Base-by-base conservation (phyloP, 1,284 basidiomycete species). In the Ceratorhiza oryzae-sativae region DNA sequence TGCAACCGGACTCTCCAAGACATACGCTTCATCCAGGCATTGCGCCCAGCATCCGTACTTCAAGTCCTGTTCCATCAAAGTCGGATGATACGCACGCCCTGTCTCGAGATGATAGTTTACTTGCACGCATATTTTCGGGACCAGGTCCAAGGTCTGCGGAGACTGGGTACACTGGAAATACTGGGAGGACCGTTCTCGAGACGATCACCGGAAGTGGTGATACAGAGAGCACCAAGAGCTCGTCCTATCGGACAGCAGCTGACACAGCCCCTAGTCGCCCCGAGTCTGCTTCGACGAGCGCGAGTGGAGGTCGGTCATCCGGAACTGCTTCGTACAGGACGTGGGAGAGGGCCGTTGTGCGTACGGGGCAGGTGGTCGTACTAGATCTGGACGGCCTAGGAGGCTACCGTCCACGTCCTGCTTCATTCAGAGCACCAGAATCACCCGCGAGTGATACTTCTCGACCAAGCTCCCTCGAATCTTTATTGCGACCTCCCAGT, bases 81-180 rank as follows among this genome's bases (percentile, higher is more conserved):
- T 59, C 56, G 15, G 56, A 59, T 6, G 56, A 59, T 23, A 41
- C 20, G 56, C 27, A 65, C 3, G 30, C 46, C 3, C 62, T 30
- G 4, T 65, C 62, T 9, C 27, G 62, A 23, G 49, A 55, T 49
- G 63, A 68, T 30, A 68, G 63, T 25, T 13, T 68, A 2, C 63
- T 68, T 8, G 36, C 34, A n/a, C 63, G 51, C 8, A 27, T 68
- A 20, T 68, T 68, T 34, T 68, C 63, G 27, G 41, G 62, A 30
- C 30, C 63, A 13, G 27, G 23, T 8, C 61, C 41, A 25, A 68
- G 49, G 25, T 53, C 49, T 1, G 49, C 25, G 5, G 49, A 53
- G 49, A 53, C 49, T 23, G 49, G 49, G 49, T 53, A 53, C 23
- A 53, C 49, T 23, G 49, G 36, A 39, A 39, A 39, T 39, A 39